Evolutionary conservation across 352 stramenopile species (phyloP).

Genomic region (Globisporangium orthogonon): DNA sequence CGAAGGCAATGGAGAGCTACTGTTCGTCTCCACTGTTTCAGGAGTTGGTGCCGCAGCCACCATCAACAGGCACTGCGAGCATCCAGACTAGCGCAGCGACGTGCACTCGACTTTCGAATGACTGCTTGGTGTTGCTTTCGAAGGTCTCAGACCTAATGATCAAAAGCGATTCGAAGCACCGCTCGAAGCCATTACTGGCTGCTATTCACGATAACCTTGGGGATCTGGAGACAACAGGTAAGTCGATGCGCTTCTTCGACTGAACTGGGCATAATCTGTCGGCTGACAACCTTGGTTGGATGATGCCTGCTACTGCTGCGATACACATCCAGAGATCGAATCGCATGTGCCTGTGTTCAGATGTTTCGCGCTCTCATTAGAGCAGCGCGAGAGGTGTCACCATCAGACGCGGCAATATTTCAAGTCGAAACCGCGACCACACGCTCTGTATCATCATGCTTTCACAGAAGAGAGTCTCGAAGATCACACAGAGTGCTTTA

Average conservation of each 20-base stretch:
- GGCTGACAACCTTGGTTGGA: not conserved
- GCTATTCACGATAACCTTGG: not conserved
- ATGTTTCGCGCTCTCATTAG: conserved; percentile 13
- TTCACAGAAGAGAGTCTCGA: conserved; percentile 20
- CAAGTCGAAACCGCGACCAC: conserved; percentile 21
- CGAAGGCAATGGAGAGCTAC: conserved; percentile 1
- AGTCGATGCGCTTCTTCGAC: not conserved
- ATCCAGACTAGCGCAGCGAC: not conserved
- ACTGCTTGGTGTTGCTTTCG: not conserved
- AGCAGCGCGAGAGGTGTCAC: conserved; percentile 8
- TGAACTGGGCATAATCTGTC: not conserved
- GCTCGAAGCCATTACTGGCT: not conserved
- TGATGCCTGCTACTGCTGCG: too few species aligned
- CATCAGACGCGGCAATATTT: conserved; percentile 30
- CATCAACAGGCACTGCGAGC: not conserved
- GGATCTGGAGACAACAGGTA: not conserved
- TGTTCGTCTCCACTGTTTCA: conserved; percentile 1
- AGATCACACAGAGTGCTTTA: conserved; percentile 14
- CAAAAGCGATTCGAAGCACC: not conserved
- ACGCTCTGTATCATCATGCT: conserved; percentile 35
- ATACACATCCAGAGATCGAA: not conserved
- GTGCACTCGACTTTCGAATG: not conserved
- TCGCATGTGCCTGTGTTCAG: conserved; percentile 24
- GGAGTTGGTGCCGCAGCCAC: not conserved
- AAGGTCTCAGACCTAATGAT: not conserved